Conservation (phyloP, 2,329 filamentous ascomycete genomes). For the Bipolaris cookei region DNA sequence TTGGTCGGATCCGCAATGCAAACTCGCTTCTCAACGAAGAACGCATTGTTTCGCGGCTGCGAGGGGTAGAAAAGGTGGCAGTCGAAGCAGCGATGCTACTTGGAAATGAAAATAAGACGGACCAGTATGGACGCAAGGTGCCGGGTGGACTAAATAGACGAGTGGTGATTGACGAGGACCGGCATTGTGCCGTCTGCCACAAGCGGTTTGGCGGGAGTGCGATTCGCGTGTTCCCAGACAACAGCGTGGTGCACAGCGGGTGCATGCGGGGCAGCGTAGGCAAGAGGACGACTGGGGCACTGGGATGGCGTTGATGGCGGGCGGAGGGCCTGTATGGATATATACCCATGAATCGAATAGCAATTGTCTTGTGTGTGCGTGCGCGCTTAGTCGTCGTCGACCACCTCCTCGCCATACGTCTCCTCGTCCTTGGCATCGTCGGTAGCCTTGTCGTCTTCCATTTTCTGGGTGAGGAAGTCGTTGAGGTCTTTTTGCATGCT, state of each 20-base stretch:
- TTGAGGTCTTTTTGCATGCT: constrained; percentile 72
- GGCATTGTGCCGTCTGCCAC: constrained; percentile 89
- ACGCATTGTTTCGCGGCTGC: constrained; percentile 75
- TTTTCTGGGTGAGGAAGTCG: constrained; percentile 71
- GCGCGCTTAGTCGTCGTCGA: constrained; percentile 63
- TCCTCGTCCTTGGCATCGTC: constrained; percentile 62
- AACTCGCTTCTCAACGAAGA: constrained; percentile 83
- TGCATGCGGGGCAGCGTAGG: constrained; percentile 50
- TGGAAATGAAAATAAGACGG: constrained; percentile 68
- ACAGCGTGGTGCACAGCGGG: constrained; percentile 58
- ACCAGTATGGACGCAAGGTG: constrained; percentile 58
- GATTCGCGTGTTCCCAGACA: constrained; percentile 83
- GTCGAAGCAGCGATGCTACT: constrained; percentile 76
- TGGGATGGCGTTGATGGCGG: constrained; percentile 7
- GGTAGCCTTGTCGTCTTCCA: constrained; percentile 71
- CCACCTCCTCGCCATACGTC: constrained; percentile 84
- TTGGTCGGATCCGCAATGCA: constrained; percentile 83
- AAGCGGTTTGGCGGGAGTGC: constrained; percentile 92
- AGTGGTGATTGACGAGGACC: constrained; percentile 84
- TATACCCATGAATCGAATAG: not conserved
- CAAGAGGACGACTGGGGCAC: constrained; percentile 13
- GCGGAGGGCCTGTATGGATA: not conserved
- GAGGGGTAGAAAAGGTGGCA: constrained; percentile 79
- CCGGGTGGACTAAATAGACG: constrained; percentile 65
- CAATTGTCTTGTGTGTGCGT: not conserved